Evolutionary conservation across 2,329 filamentous ascomycete genomes (phyloP).

Genomic region (Catunica adiposa): DNA sequence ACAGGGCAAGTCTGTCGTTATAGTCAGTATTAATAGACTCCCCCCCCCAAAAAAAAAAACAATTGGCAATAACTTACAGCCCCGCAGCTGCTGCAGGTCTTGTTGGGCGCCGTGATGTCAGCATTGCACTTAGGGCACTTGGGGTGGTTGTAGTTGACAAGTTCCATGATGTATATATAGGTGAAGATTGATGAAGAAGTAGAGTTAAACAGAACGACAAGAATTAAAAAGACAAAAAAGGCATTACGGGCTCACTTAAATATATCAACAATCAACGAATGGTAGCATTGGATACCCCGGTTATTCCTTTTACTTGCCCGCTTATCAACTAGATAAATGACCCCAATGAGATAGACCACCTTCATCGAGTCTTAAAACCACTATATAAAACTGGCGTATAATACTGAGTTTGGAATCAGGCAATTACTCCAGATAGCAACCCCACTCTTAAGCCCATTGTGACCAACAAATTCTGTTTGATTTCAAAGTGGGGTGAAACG

Average conservation of each 20-base stretch:
- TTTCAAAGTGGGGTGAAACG: neutral
- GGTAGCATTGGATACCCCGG: too few species aligned
- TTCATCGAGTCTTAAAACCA: too few species aligned
- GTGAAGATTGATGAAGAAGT: neutral
- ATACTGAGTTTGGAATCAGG: neutral
- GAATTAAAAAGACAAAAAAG: neutral
- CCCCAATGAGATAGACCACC: too few species aligned
- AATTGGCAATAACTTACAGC: conserved; percentile 29
- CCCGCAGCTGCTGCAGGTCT: conserved; percentile 40
- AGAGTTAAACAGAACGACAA: neutral
- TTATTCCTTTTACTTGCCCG: too few species aligned
- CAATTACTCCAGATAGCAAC: neutral
- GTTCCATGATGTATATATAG: conserved; percentile 16
- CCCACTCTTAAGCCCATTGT: too few species aligned
- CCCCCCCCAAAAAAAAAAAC: neutral
- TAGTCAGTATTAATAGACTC: neutral
- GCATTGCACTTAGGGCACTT: conserved; percentile 42
- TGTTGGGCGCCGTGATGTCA: conserved; percentile 27
- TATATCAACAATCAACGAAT: too few species aligned
- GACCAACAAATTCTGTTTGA: neutral
- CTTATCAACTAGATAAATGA: too few species aligned
- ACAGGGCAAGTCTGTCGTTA: conserved; percentile 8
- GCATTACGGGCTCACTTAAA: too few species aligned
- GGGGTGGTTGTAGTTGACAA: conserved; percentile 24
- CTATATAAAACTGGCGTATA: too few species aligned